Evolutionary conservation across 495 filamentous ascomycete genomes (phyloP).

Genomic region (Penicillium antarcticum): DNA sequence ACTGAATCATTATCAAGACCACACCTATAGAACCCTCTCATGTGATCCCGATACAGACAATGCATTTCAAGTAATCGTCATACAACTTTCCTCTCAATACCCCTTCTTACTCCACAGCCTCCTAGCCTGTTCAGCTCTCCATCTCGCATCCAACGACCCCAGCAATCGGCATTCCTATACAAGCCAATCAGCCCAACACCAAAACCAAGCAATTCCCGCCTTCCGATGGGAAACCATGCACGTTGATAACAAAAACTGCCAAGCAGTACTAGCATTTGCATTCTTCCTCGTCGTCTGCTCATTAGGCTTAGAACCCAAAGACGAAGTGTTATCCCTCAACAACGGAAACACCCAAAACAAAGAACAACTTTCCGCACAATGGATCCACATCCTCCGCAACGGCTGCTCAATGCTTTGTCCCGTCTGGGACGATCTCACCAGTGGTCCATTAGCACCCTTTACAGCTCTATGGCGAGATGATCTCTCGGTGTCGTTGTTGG

Average conservation of each 20-base stretch:
- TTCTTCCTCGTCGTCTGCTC: slow-evolving; percentile 34
- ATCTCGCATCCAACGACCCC: slow-evolving; percentile 22
- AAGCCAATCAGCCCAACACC: slow-evolving; percentile 21
- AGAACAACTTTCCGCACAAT: no score
- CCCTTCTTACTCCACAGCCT: slow-evolving; percentile 34
- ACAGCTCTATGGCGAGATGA: neutral
- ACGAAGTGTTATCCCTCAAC: neutral
- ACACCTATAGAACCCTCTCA: slow-evolving; percentile 11
- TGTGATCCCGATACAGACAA: slow-evolving; percentile 6
- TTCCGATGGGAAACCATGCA: slow-evolving; percentile 28
- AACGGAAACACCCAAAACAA: no score
- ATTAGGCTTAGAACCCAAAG: neutral
- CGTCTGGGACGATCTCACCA: neutral
- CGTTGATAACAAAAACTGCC: slow-evolving; percentile 22
- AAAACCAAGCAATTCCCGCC: slow-evolving; percentile 27
- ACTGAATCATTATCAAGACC: slow-evolving; percentile 16
- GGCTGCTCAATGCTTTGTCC: no score
- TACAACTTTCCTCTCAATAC: slow-evolving; percentile 16
- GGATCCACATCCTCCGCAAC: no score
- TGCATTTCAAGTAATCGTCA: slow-evolving; percentile 20
- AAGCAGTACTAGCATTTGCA: slow-evolving; percentile 33
- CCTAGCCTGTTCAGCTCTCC: slow-evolving; percentile 31
- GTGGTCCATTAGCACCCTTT: neutral
- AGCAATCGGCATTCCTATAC: slow-evolving; percentile 9
- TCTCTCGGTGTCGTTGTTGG: neutral